Conservation (phyloP, 306 rosid species). For the barrel medic (Medicago truncatula) region DNA sequence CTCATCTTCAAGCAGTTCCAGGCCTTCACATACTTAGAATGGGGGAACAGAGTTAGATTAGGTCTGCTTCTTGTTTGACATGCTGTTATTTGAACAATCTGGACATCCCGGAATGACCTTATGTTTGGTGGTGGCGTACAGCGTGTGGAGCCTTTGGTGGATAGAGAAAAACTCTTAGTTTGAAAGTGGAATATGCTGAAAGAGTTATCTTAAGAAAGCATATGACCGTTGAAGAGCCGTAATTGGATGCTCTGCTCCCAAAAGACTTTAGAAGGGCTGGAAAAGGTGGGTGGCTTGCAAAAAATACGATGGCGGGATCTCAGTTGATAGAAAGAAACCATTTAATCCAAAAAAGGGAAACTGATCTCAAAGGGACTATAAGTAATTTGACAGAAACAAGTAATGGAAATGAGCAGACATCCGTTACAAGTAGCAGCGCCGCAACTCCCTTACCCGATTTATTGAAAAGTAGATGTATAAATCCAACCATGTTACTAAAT, state of each 20-base stretch:
- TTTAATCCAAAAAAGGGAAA: conserved; percentile 47
- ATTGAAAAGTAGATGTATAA: conserved; percentile 71
- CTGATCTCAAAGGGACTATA: conserved; percentile 52
- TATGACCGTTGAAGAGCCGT: conserved; percentile 62
- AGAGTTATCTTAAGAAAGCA: conserved; percentile 66
- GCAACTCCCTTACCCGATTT: conserved; percentile 62
- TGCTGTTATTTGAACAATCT: too few relatives aligned
- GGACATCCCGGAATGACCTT: too few relatives aligned
- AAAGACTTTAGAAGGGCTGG: conserved; percentile 69
- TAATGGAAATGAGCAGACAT: conserved; percentile 57
- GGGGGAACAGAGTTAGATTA: too few relatives aligned
- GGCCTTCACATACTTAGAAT: too few relatives aligned
- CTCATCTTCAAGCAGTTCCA: too few relatives aligned
- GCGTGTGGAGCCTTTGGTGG: too few relatives aligned
- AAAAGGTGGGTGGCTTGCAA: conserved; percentile 82
- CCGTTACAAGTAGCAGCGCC: conserved; percentile 40
- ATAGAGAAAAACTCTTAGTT: too few relatives aligned
- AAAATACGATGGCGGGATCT: conserved; percentile 47
- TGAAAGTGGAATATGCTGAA: conserved; percentile 56
- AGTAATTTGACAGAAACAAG: conserved; percentile 42
- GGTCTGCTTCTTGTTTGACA: too few relatives aligned
- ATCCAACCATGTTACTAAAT: conserved; percentile 75
- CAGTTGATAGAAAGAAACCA: conserved; percentile 59
- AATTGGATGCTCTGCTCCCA: conserved; percentile 54
- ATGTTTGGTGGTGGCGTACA: too few relatives aligned